Evolutionary conservation across 345 rosid species (phyloP), one percentile per base, ranked within the genome.

Genomic region (Mallotus nudiflorus): DNA sequence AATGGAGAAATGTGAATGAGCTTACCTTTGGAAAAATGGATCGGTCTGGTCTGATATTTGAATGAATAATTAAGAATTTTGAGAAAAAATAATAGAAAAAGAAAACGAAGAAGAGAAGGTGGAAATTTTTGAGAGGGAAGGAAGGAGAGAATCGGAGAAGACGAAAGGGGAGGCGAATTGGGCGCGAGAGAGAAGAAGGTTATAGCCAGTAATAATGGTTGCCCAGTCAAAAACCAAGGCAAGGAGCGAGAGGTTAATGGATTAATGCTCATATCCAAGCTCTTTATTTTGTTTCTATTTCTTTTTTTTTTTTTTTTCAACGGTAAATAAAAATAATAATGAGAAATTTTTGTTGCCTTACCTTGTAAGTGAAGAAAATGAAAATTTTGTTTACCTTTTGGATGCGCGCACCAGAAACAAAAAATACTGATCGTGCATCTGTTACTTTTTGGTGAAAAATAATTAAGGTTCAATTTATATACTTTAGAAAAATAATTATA

Each of bases 181-280:
- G 79, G 82, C 88, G 88, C 85, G 80, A 75, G 85, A 75, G 86
- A 71, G 73, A 66, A 8, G 76, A 75, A 62, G 65, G 82, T 78
- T 74, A 73, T 16, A 45, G 37, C 55, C 18, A 62, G 53, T 40
- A 64, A 62, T 48, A 62, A 20, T n/a, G 55, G 66, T 78, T 78
- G 73, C 77, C 68, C 77, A 48, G 77, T 75, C 77, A 72, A 75
- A 72, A 72, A 70, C 29, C 19, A 20, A 44, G 9, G 63, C 33
- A 45, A 11, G 44, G 49, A 27, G 60, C 50, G 49, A 27, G 60
- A 50, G 28, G 50, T 35, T 60, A 20, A 25, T 62, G 56, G 27
- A 22, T 20, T 20, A 20, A 52, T n/a, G 20, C 53, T 49, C n/a
- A 49, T n/a, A 52, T 20, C 56, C 28, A 52, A 8, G 28, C 28